phyloP scores from a whole-genome alignment of 2,329 filamentous ascomycete species.

The Epicoccum nigrum region DNA sequence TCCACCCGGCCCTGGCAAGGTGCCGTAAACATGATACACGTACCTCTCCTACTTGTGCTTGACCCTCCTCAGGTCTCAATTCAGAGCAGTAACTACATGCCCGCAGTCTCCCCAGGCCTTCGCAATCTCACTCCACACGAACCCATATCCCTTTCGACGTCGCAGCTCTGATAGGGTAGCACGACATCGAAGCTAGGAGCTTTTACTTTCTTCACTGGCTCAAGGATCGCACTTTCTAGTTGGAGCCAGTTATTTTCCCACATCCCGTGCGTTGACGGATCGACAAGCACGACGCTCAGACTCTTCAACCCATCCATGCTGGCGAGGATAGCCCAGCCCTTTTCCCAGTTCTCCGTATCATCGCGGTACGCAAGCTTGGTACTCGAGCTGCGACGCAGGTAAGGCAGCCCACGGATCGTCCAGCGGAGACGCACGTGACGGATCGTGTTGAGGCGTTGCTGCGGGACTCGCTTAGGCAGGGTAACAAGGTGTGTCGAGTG shows the following conservation, averaged over 20 bases:
- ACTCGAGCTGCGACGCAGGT: constrained; percentile 30
- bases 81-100: no score
- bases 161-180: constrained; percentile 41
- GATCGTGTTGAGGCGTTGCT: constrained; percentile 35
- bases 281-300: constrained; percentile 35
- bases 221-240: constrained; percentile 33
- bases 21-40: no score
- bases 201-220: constrained; percentile 29
- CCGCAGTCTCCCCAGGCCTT: constrained; percentile 23
- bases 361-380: constrained; percentile 41
- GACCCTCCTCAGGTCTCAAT: no score
- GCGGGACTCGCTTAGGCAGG: constrained; percentile 36
- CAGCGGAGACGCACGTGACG: constrained; percentile 40
- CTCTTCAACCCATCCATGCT: constrained; percentile 34
- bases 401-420: constrained; percentile 43
- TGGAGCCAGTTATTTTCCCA: constrained; percentile 43
- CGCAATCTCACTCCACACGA: constrained; percentile 26
- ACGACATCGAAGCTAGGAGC: constrained; percentile 27
- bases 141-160: constrained; percentile 35
- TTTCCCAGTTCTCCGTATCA: constrained; percentile 44
- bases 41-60: no score
- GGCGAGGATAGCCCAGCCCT: constrained; percentile 36
- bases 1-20: neutral
- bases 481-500: constrained; percentile 43
- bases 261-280: constrained; percentile 34